Conservation (phyloP, 768 basidiomycete species). For the Leccinum aurantiacum region DNA sequence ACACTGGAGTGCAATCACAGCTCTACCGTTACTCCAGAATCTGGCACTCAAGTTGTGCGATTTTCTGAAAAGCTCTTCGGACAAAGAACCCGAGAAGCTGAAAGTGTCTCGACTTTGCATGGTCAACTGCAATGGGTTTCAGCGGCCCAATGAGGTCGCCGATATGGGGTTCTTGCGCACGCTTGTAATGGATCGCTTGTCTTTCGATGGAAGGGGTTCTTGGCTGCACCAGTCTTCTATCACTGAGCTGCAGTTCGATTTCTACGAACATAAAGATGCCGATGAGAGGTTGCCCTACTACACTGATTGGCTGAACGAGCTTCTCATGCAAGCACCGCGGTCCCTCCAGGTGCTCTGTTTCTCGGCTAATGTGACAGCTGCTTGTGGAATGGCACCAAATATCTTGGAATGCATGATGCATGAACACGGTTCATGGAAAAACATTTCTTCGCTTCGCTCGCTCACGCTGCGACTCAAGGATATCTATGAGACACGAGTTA, state of each 20-base stretch:
- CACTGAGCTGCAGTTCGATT: neutral
- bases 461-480: neutral
- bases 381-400: neutral
- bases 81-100: neutral
- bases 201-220: neutral
- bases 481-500: no score
- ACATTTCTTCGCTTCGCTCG: neutral
- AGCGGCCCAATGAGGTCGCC: neutral
- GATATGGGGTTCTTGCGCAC: neutral
- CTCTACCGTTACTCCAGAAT: slow-evolving; percentile 16
- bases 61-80: neutral
- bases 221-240: neutral
- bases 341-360: neutral
- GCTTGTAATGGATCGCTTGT: neutral
- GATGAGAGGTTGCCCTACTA: neutral
- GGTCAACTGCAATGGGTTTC: neutral
- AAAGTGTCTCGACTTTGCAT: neutral
- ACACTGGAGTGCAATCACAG: slow-evolving; percentile 18
- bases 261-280: neutral
- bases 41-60: slow-evolving; percentile 10
- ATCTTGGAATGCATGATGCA: neutral
- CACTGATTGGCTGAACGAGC: neutral
- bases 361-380: neutral
- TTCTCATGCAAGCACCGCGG: neutral
- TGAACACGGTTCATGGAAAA: neutral